Conservation (phyloP, 2,329 filamentous ascomycete genomes). For the Zelopaecilomyces penicillatus region DNA sequence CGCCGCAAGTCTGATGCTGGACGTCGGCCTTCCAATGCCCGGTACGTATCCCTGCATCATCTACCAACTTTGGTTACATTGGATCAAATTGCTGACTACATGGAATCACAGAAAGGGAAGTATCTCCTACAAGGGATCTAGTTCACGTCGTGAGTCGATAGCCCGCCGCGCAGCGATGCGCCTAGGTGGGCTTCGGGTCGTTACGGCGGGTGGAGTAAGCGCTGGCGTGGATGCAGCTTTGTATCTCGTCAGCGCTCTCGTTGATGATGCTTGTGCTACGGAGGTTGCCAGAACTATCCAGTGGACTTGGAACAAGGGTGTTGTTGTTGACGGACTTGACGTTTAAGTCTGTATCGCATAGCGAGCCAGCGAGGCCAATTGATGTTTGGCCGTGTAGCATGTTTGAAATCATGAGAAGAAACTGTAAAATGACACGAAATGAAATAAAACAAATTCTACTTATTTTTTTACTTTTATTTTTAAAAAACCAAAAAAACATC, state of each 20-base stretch:
- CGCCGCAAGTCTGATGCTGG: constrained; percentile 62
- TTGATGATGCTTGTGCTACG: constrained; percentile 65
- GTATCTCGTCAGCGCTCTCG: constrained; percentile 77
- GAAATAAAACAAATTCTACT: constrained; percentile 8
- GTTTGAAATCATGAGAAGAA: constrained; percentile 1
- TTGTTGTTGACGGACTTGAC: constrained; percentile 77
- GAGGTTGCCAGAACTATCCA: constrained; percentile 70
- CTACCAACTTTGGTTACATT: no score
- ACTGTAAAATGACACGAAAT: constrained; percentile 9
- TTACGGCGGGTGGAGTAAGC: constrained; percentile 71
- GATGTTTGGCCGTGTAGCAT: constrained; percentile 9
- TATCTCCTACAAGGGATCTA: constrained; percentile 70
- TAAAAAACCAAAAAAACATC: background rate
- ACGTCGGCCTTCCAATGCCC: constrained; percentile 51
- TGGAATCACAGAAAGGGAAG: constrained; percentile 61
- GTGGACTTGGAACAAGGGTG: constrained; percentile 78
- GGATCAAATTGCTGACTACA: constrained; percentile 4
- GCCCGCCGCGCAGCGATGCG: constrained; percentile 69
- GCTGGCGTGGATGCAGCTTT: constrained; percentile 75
- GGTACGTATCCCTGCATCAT: constrained; percentile 33
- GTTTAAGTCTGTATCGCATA: constrained; percentile 42
- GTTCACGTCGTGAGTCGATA: constrained; percentile 69
- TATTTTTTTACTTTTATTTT: background rate
- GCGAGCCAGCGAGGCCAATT: constrained; percentile 10
- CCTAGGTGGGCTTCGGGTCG: constrained; percentile 60